Evolutionary conservation across 495 filamentous ascomycete genomes (phyloP).

Genomic region (Xylaria bambusicola): DNA sequence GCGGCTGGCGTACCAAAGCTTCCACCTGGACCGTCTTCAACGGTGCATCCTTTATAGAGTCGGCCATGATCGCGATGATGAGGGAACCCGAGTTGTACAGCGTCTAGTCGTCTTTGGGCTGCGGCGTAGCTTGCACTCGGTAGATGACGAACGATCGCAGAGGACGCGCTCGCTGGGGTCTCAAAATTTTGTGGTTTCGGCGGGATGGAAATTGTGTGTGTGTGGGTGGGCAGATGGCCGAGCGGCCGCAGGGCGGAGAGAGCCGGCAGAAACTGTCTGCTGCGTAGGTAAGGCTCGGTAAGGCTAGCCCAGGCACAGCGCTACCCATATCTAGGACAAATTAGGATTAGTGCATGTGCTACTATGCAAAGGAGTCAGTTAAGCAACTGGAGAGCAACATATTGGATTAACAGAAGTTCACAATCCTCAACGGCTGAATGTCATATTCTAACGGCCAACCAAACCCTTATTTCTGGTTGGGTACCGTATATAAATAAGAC

Average conservation of each 20-base stretch:
- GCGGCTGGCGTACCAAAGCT: slow-evolving; percentile 62
- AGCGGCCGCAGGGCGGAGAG: slow-evolving; percentile 14
- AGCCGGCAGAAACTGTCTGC: slow-evolving; percentile 10
- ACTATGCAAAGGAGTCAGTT: no score
- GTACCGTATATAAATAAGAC: no score
- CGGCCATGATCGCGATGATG: slow-evolving; percentile 40
- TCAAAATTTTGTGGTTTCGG: slow-evolving; percentile 24
- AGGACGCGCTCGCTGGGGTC: slow-evolving; percentile 16
- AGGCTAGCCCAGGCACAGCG: no score
- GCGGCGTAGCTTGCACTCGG: slow-evolving; percentile 12
- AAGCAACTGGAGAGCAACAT: no score
- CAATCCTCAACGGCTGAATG: no score
- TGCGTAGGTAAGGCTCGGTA: no score
- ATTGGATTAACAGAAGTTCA: no score
- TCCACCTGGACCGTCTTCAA: slow-evolving; percentile 82
- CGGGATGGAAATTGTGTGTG: slow-evolving; percentile 36
- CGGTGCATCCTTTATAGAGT: slow-evolving; percentile 59
- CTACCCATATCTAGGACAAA: no score
- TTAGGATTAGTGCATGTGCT: no score
- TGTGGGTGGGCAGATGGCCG: slow-evolving; percentile 14
- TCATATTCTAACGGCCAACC: no score
- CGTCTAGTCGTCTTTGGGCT: slow-evolving; percentile 7
- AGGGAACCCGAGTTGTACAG: neutral
- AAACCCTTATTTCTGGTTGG: no score
- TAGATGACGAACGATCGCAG: slow-evolving; percentile 20